Evolutionary conservation across 139 green algal species (phyloP).

Genomic region (Penium margaritaceum): DNA sequence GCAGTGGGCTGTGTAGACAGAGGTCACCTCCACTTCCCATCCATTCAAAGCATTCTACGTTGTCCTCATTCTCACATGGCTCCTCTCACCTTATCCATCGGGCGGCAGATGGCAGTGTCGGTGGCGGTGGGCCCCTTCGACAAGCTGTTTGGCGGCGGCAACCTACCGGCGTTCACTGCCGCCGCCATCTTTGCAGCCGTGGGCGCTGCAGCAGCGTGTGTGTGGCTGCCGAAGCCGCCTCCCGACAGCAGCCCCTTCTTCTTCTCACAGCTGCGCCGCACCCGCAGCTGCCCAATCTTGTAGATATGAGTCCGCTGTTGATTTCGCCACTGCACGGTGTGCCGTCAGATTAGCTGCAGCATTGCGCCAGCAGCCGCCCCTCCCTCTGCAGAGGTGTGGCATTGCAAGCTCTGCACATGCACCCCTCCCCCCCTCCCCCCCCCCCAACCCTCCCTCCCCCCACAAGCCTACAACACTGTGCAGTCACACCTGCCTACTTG

Average conservation of each 20-base stretch:
- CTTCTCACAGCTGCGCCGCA: slow-evolving; percentile 13
- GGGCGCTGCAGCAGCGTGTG: slow-evolving; percentile 12
- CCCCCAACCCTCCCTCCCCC: background rate
- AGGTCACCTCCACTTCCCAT: too few species aligned
- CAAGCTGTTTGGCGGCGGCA: slow-evolving; percentile 42
- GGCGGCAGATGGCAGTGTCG: slow-evolving; percentile 37
- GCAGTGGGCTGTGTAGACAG: too few species aligned
- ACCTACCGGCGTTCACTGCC: slow-evolving; percentile 35
- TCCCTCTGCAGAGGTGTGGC: too few species aligned
- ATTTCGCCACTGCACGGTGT: too few species aligned
- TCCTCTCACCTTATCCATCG: too few species aligned
- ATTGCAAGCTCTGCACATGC: too few species aligned
- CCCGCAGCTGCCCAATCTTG: slow-evolving; percentile 27
- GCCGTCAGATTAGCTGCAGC: too few species aligned
- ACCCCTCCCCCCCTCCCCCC: background rate
- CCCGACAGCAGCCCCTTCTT: slow-evolving; percentile 5
- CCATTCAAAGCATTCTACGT: too few species aligned
- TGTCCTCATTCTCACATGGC: too few species aligned
- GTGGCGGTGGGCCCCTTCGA: slow-evolving; percentile 27
- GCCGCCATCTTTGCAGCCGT: slow-evolving; percentile 28
- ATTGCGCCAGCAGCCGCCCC: too few species aligned
- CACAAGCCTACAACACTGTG: background rate
- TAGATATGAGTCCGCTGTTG: too few species aligned
- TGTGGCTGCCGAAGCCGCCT: slow-evolving; percentile 29
- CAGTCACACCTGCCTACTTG: background rate